Base-by-base conservation (phyloP, 2,329 filamentous ascomycete genomes). In the Penicillium sp. region DNA sequence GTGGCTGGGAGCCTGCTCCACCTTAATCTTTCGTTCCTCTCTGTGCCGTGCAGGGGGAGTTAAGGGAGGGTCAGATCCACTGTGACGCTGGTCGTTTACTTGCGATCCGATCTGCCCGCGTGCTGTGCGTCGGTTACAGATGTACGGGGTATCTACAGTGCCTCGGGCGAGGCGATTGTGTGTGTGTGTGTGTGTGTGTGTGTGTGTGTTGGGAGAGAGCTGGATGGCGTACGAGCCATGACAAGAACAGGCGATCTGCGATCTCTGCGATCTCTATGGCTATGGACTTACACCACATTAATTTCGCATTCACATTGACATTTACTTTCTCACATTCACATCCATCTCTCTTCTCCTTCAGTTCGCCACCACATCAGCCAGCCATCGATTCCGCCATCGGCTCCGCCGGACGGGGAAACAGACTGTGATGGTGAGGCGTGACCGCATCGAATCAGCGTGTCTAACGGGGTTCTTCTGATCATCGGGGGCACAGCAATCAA, bases 401-500 rank as follows among this genome's bases (percentile, higher is more conserved):
- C n/a, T 13, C 7, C 27, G 21, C 21, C 37, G 3, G 9, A 26
- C 3, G 21, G 12, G 37, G 23, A 27, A 41, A 39, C 36, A 6
- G 36, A 4, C n/a, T 26, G 37, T 41, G 37, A 41, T 41, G 13
- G 21, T 18, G 37, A 41, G 37, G 23, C 8, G 18, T 7, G 36
- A 18, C 17, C 13, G 36, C 13, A 34, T 51, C 42, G 36, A 44
- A 42, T 41, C 37, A 40, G 37, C 30, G 27, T 17, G 21, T 21
- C 34, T n/a, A 33, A 34, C 15, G 20, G 15, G 12, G 27, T 34
- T 17, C 33, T 21, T 13, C 27, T 33, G 53, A 55, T 52, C 46
- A 49, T 24, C 53, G 29, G 39, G 40, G 48, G 12, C 33, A 40
- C 47, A 44, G 45, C 30, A 46, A 45, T 56, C 50, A 51, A 54